Evolutionary conservation across 768 basidiomycete species (phyloP).

Genomic region (Pulveroboletus sp.): DNA sequence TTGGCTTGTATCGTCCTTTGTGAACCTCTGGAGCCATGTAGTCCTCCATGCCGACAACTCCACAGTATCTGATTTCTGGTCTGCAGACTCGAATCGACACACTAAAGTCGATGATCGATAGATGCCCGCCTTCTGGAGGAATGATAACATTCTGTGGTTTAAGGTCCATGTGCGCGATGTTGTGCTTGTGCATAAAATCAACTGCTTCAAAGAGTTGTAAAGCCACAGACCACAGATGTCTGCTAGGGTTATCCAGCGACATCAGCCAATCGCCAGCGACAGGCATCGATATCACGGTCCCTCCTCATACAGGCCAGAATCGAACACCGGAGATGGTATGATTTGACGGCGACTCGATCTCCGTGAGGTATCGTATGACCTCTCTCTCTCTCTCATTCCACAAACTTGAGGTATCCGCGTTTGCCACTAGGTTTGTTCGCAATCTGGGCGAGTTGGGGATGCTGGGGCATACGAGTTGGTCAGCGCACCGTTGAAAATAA

Average conservation of each 20-base stretch:
- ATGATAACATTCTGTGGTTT: constrained; percentile 4
- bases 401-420: constrained; percentile 4
- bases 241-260: not conserved
- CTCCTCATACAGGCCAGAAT: not conserved
- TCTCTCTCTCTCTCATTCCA: not conserved
- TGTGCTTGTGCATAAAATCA: constrained; percentile 12
- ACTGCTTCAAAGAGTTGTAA: constrained; percentile 3
- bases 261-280: not conserved
- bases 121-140: not conserved
- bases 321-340: not conserved
- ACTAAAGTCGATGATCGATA: constrained; percentile 2
- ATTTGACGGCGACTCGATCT: not conserved
- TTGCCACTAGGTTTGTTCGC: not conserved
- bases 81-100: not conserved
- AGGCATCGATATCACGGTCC: not conserved
- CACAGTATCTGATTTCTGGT: not conserved
- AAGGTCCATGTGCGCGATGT: constrained; percentile 14
- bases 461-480: not conserved
- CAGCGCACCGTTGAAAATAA: not conserved
- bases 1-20: not conserved
- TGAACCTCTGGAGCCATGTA: not conserved
- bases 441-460: not conserved
- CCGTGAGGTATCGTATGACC: constrained; percentile 1
- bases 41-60: not conserved
- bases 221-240: not conserved